Percentiles rank a stretch among this genome's conserved stretches.
Evolutionary conservation across 257 asterid genomes (phyloP).

Genomic region (Lithospermum erythrorhizon): DNA sequence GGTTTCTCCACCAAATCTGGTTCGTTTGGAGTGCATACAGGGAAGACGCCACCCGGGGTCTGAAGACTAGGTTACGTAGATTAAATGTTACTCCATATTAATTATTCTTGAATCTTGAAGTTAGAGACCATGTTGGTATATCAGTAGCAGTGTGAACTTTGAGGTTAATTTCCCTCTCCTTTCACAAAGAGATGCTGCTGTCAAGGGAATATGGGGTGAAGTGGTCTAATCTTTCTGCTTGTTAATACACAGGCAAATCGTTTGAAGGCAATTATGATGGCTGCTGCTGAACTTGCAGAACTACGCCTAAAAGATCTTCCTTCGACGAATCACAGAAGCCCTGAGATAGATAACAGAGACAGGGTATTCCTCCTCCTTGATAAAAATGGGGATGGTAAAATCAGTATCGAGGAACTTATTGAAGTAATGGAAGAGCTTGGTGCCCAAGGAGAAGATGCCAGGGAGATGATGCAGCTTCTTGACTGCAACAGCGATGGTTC

Average conservation of each 20-base stretch:
- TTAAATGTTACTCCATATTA: too few species aligned
- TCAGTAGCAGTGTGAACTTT: too few species aligned
- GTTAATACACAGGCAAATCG: conserved; percentile 60
- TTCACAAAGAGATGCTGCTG: too few species aligned
- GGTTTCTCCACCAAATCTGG: not conserved
- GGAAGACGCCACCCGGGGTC: not conserved
- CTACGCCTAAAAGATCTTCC: conserved; percentile 75
- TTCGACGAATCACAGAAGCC: conserved; percentile 33
- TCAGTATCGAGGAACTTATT: conserved; percentile 90
- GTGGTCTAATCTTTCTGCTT: not conserved
- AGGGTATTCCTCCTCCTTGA: conserved; percentile 70
- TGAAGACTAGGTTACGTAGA: not conserved
- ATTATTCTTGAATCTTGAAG: too few species aligned
- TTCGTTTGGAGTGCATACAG: not conserved
- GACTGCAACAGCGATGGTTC: conserved; percentile 89
- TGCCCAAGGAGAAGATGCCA: conserved; percentile 88
- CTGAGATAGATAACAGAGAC: conserved; percentile 43
- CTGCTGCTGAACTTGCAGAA: conserved; percentile 93
- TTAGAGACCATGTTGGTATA: too few species aligned
- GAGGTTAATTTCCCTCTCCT: too few species aligned
- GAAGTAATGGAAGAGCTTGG: conserved; percentile 96
- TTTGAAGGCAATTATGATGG: conserved; percentile 90
- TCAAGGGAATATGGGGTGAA: too few species aligned
- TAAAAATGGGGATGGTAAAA: conserved; percentile 91
- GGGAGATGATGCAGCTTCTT: conserved; percentile 87